Base-by-base conservation (phyloP, 192 early-diverging fungal species). In the Phycomyces blakesleeanus region DNA sequence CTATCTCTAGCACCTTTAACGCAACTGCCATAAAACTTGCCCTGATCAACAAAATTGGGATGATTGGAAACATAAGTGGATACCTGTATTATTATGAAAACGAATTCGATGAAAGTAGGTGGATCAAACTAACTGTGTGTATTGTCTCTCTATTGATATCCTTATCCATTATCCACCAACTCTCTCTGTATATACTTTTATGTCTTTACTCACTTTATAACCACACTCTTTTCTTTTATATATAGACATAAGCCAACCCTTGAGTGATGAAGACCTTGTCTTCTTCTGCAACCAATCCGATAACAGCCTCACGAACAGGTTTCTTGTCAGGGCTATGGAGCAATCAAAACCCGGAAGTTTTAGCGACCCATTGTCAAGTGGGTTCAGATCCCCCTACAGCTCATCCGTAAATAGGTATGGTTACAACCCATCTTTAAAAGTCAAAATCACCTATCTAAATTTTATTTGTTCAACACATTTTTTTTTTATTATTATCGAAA, bases 271-370 rank as follows among this genome's bases (percentile, higher is more conserved):
- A 18, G 50, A 65, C 38, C 20, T 71, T 37, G 52, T 71, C 18
- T 37, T 65, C 26, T 21, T 71, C 37, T 71, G 69, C 41, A 56
- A 59, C 50, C 49, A 49, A 41, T 63, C 69, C 39, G 63, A 59
- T 26, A 52, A 71, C 55, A 49, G 25, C n/a, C 38, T 37, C 21
- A 57, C 56, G 8, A 65, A 61, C 26, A 49, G 69, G 15, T 34
- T 71, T 8, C 24, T 71, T 2, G 69, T 71, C 15, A 51, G 52
- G 42, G 51, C 69, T 9, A 51, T 55, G 15, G 44, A 47, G 3
- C 18, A 12, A n/a, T 14, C 18, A 2, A 14, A 7, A 12, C 5
- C 12, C 2, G 44, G 5, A 3, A n/a, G 44, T 14, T 2, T 18
- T 14, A 47, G 44, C 11, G 18, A 47, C 2, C 12, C 44, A 47